Percentiles rank a stretch among this genome's conserved stretches.
phyloP scores from a whole-genome alignment of 495 filamentous ascomycete genomes.

The Xylaria cubensis region DNA sequence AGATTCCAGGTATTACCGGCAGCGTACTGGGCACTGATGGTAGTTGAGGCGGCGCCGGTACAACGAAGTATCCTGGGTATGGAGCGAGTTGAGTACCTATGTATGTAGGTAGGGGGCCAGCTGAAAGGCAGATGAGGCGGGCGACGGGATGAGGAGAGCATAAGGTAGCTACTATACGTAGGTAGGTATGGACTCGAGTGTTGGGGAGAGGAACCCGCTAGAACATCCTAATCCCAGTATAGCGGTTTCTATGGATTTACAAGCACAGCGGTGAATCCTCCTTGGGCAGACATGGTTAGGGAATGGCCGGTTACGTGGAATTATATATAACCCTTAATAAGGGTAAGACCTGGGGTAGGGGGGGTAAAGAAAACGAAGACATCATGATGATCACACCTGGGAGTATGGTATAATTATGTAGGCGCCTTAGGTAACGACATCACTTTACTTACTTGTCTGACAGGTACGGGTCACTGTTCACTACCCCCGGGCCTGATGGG shows the following conservation, averaged over 20 bases:
- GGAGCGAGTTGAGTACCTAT: neutral
- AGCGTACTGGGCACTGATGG: neutral
- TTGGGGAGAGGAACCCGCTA: neutral
- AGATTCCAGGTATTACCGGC: neutral
- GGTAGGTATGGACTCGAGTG: neutral
- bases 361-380: constrained; percentile 1
- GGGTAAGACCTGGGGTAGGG: constrained; percentile 15
- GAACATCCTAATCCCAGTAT: neutral
- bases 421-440: constrained; percentile 11
- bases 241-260: constrained; percentile 4
- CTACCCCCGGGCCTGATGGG: constrained; percentile 1
- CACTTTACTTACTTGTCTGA: neutral
- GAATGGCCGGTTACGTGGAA: constrained; percentile 2
- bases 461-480: constrained; percentile 10
- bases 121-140: constrained; percentile 5
- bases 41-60: neutral
- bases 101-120: neutral
- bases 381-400: constrained; percentile 22
- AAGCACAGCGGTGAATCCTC: constrained; percentile 15
- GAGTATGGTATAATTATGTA: neutral
- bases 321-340: constrained; percentile 10
- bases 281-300: neutral
- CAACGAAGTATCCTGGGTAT: neutral
- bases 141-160: neutral
- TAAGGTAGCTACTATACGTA: no score